Evolutionary conservation across 2,329 filamentous ascomycete species (phyloP), one percentile per base, ranked within the genome.

Genomic region (Incumbomyces delicatus): DNA sequence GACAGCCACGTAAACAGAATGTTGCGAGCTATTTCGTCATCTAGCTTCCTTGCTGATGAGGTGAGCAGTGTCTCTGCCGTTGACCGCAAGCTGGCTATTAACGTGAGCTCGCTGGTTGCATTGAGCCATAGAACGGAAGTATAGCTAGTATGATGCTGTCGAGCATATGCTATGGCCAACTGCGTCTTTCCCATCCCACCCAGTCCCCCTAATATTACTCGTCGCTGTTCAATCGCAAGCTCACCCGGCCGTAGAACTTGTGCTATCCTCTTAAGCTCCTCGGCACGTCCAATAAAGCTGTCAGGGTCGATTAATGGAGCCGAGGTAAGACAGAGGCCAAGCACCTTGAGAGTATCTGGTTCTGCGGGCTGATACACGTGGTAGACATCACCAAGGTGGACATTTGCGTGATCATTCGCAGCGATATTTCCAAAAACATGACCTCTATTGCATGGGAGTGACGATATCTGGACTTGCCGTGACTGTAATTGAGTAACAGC

Each of bases 111-210:
- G 22, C 65, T 61, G 33, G 56, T 66, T 11, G 59, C 61, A 50
- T 72, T 66, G 4, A 74, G 40, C 70, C 68, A 74, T 49, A 73
- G 63, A 3, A 67, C 53, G 0, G 66, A 63, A 0, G 62, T 60
- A 52, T 70, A 70, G 6, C 61, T 55, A 12, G 58, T 43, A 20
- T 57, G 56, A 46, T 71, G 51, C 27, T 48, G 50, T 52, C 60
- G 62, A 1, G 61, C 53, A 54, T 66, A 72, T 36, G 60, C 57
- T 6, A 68, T 53, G 5, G 61, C 58, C 16, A 70, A 58, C 51
- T 72, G 64, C 14, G 68, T 71, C 58, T 73, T 73, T 27, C 66
- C 68, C 27, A 72, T 70, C 2, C 68, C 68, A 13, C 68, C 67
- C 2, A 70, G 56, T 13, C 68, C 67, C 38, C 68, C 58, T 6